These are phyloP conservation scores for Eucalyptus coolabah DNA, from an alignment of 345 rosid genomes.

Conservation along the genomic window DNA sequence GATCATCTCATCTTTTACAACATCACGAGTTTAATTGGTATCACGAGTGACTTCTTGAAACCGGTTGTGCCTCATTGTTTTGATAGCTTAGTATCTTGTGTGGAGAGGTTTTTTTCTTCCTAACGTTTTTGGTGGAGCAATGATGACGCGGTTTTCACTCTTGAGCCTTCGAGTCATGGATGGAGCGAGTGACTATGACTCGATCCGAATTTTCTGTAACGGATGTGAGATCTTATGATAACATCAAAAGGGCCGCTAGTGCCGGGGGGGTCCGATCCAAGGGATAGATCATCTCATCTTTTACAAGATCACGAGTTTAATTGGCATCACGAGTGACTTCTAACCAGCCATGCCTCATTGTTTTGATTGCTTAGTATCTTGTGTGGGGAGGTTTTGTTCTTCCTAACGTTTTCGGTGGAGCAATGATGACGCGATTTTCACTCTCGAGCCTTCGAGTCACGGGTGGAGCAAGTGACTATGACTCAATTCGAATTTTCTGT, in stretches of 20 bases:
- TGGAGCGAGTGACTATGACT: neutral
- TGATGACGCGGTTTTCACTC: accelerated
- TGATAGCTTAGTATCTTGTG: neutral
- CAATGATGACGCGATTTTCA: accelerated
- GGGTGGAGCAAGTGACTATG: neutral
- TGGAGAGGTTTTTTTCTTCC: neutral
- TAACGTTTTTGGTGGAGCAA: neutral
- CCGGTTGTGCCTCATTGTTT: no score
- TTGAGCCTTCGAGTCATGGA: neutral
- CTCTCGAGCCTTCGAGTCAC: neutral
- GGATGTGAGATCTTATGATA: no score
- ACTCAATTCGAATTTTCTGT: neutral
- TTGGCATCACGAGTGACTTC: neutral
- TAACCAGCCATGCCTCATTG: no score
- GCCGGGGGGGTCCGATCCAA: no score
- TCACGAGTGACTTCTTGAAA: no score
- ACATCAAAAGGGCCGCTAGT: neutral
- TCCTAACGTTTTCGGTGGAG: neutral
- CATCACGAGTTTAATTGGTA: neutral
- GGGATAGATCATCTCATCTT: neutral
- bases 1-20: neutral
- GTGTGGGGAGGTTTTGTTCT: no score
- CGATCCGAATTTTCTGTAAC: accelerated
- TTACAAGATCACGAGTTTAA: neutral
- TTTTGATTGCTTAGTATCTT: neutral